Percentiles rank a stretch among this genome's conserved stretches.
phyloP scores from a whole-genome alignment of 257 asterid species.

The Solanum pennellii region DNA sequence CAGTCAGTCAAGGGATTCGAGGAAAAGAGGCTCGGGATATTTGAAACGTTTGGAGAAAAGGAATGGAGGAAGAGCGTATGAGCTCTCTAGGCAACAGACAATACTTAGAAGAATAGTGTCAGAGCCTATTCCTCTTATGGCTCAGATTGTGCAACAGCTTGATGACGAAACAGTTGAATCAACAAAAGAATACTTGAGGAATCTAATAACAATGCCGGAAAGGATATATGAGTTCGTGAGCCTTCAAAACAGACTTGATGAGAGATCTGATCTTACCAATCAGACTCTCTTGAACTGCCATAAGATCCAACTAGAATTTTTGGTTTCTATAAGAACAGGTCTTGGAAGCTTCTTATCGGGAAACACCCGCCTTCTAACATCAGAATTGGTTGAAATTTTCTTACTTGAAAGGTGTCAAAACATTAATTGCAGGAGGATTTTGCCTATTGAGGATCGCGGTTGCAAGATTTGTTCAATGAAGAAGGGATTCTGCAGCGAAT shows the following conservation, averaged over 20 bases:
- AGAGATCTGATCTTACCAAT: slow-evolving; percentile 67
- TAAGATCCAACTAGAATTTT: slow-evolving; percentile 56
- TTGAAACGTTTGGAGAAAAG: slow-evolving; percentile 32
- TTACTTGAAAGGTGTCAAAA: slow-evolving; percentile 76
- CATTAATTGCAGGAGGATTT: slow-evolving; percentile 46
- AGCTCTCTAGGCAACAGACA: slow-evolving; percentile 42
- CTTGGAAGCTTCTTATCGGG: slow-evolving; percentile 42
- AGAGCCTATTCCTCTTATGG: slow-evolving; percentile 56
- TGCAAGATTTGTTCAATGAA: slow-evolving; percentile 80
- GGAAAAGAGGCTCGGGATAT: slow-evolving; percentile 31
- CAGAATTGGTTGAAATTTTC: slow-evolving; percentile 67
- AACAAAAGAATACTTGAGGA: slow-evolving; percentile 46
- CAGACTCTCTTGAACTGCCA: slow-evolving; percentile 71
- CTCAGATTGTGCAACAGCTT: slow-evolving; percentile 62
- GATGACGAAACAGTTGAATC: slow-evolving; percentile 67
- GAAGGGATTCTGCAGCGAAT: slow-evolving; percentile 87
- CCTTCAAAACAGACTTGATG: slow-evolving; percentile 58
- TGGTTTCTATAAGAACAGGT: slow-evolving; percentile 68
- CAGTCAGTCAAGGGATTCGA: slow-evolving; percentile 31
- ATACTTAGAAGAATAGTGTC: slow-evolving; percentile 58
- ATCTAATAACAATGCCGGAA: slow-evolving; percentile 27
- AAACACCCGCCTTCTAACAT: slow-evolving; percentile 24
- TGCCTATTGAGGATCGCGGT: slow-evolving; percentile 83
- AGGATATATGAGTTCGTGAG: slow-evolving; percentile 39
- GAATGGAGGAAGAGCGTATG: slow-evolving; percentile 27